These are phyloP conservation scores for Fusarium dimerum DNA, from an alignment of 2,329 filamentous ascomycete genomes.

Conservation along the genomic window DNA sequence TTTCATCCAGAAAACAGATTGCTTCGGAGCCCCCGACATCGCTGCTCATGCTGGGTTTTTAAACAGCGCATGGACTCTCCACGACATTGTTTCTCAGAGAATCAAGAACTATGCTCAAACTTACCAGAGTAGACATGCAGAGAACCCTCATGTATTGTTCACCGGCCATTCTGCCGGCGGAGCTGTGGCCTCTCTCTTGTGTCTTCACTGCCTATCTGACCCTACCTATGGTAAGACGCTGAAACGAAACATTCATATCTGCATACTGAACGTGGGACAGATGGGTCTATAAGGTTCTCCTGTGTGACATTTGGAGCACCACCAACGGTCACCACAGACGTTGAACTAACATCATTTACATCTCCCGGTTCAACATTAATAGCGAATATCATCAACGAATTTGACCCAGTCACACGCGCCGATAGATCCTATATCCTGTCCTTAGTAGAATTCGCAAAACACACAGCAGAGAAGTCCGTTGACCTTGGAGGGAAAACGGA, in stretches of 20 bases:
- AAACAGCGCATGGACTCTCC: conserved; percentile 15
- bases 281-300: conserved; percentile 11
- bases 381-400: conserved; percentile 29
- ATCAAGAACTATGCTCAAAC: conserved; percentile 5
- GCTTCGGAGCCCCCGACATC: background rate
- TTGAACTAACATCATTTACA: conserved; percentile 9
- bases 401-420: conserved; percentile 24
- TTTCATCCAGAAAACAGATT: conserved; percentile 6
- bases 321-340: conserved; percentile 13
- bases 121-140: background rate
- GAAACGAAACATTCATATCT: background rate
- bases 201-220: conserved; percentile 15
- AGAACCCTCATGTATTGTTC: conserved; percentile 19
- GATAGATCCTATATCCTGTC: conserved; percentile 24
- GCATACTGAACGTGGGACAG: conserved; percentile 1
- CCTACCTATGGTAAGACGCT: conserved; percentile 5
- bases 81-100: conserved; percentile 3
- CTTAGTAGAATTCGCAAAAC: conserved; percentile 15
- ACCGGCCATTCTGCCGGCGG: conserved; percentile 28
- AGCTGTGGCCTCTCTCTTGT: conserved; percentile 23
- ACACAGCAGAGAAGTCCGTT: background rate
- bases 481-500: background rate
- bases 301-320: conserved; percentile 26
- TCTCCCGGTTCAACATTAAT: conserved; percentile 6
- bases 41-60: conserved; percentile 23